Evolutionary conservation across 345 rosid species (phyloP).

Genomic region (Bretschneidera sinensis): DNA sequence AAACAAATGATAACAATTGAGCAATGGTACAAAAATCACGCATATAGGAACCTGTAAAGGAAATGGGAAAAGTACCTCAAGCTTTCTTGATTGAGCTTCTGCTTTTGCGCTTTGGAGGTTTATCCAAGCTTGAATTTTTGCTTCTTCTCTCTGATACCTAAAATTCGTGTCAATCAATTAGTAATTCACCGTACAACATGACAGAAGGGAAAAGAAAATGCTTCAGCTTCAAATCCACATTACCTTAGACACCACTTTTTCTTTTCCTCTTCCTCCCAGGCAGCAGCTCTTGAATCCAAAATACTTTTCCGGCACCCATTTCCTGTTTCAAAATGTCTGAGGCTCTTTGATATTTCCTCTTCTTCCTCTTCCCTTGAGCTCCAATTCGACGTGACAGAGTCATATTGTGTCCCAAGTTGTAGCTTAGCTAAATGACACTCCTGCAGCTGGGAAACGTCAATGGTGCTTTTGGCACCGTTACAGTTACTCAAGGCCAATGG

Average conservation of each 20-base stretch:
- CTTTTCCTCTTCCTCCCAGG: conserved; percentile 84
- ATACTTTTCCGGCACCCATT: conserved; percentile 42
- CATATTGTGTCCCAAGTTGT: conserved; percentile 52
- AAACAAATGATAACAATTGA: no score
- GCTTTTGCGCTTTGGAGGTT: conserved; percentile 91
- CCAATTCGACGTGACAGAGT: conserved; percentile 67
- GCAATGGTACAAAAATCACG: not conserved
- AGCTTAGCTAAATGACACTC: conserved; percentile 71
- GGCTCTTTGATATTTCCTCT: conserved; percentile 78
- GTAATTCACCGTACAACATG: not conserved
- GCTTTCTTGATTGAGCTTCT: conserved; percentile 92
- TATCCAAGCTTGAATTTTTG: conserved; percentile 91
- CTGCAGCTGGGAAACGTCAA: conserved; percentile 62
- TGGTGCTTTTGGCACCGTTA: conserved; percentile 27
- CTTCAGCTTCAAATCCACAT: not conserved
- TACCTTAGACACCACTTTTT: conserved; percentile 83
- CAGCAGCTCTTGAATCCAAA: conserved; percentile 52
- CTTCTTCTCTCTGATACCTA: conserved; percentile 95
- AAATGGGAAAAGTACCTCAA: conserved; percentile 80
- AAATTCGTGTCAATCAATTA: conserved; percentile 4
- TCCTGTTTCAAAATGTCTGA: conserved; percentile 67
- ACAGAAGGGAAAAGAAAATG: not conserved
- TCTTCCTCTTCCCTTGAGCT: conserved; percentile 94
- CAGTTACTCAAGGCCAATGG: conserved; percentile 45
- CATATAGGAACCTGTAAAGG: not conserved